Percentiles rank a stretch among this genome's conserved stretches.
These are phyloP conservation scores for Candida mesenterica DNA, from an alignment of 1,139 yeast genomes.

Conservation along the genomic window DNA sequence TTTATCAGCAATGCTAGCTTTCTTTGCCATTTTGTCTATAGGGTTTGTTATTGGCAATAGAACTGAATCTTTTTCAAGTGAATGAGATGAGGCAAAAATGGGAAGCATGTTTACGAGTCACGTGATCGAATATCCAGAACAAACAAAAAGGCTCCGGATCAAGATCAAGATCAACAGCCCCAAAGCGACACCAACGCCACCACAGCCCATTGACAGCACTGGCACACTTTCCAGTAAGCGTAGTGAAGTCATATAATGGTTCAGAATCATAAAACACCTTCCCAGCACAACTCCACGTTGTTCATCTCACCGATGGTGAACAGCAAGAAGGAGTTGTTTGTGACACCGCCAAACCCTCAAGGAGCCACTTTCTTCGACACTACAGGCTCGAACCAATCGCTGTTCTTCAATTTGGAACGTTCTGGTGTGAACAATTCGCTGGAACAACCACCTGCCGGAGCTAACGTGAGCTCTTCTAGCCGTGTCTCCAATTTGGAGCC, in stretches of 20 bases:
- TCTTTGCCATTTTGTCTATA: conserved; percentile 7
- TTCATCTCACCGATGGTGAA: conserved; percentile 60
- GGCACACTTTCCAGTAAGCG: no score
- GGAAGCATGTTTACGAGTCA: no score
- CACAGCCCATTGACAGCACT: no score
- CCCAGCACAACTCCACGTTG: conserved; percentile 60
- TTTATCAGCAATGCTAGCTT: conserved; percentile 4
- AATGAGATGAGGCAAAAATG: conserved; percentile 4
- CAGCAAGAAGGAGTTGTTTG: conserved; percentile 44
- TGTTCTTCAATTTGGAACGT: conserved; percentile 37
- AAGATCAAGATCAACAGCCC: no score
- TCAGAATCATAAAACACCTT: conserved; percentile 37
- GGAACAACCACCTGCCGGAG: conserved; percentile 13
- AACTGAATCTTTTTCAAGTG: no score
- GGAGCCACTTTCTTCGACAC: conserved; percentile 38
- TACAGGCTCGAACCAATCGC: conserved; percentile 42
- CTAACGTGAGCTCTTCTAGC: no score
- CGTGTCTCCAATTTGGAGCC: conserved; percentile 34
- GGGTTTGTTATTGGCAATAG: no score
- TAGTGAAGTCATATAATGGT: conserved; percentile 26
- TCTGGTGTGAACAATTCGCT: conserved; percentile 15
- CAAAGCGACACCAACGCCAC: no score
- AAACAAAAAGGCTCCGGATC: no score
- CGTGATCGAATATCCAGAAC: no score
- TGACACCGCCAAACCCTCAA: conserved; percentile 56